Evolutionary conservation across 2,329 filamentous ascomycete species (phyloP).

Genomic region (Fusarium floridanum): DNA sequence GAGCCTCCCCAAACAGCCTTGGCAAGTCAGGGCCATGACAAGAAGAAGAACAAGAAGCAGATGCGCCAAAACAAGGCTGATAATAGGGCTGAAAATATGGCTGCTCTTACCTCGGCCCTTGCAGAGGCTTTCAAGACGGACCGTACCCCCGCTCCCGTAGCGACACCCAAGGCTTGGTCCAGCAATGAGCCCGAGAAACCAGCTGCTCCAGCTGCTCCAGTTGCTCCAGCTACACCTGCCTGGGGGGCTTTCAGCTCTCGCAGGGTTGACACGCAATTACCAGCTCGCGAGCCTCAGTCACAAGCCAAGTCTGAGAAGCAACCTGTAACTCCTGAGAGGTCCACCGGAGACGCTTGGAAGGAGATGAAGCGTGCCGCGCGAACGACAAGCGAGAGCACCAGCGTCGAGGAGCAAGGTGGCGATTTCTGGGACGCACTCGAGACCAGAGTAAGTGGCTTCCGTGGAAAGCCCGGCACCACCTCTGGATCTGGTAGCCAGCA

Average conservation of each 20-base stretch:
- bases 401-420: not conserved
- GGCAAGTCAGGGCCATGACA: conserved; percentile 12
- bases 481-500: not conserved
- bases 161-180: conserved; percentile 47
- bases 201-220: not conserved
- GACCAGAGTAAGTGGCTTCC: conserved; percentile 38
- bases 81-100: not conserved
- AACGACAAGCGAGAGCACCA: conserved; percentile 3
- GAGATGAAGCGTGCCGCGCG: conserved; percentile 40
- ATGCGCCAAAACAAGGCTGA: conserved; percentile 12
- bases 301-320: conserved; percentile 2
- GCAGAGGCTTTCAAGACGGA: conserved; percentile 51
- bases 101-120: conserved; percentile 45
- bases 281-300: conserved; percentile 5
- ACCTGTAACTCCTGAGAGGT: not conserved
- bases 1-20: not conserved
- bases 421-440: conserved; percentile 45
- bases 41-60: conserved; percentile 6
- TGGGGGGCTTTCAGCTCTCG: conserved; percentile 45
- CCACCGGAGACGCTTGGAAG: conserved; percentile 38
- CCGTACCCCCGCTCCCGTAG: conserved; percentile 41
- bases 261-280: conserved; percentile 39
- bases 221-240: not conserved
- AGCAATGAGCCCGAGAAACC: conserved; percentile 18
- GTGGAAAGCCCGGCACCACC: conserved; percentile 13